Evolutionary conservation across 208 protist species (phyloP).

Genomic region (Leishmania amazonensis): DNA sequence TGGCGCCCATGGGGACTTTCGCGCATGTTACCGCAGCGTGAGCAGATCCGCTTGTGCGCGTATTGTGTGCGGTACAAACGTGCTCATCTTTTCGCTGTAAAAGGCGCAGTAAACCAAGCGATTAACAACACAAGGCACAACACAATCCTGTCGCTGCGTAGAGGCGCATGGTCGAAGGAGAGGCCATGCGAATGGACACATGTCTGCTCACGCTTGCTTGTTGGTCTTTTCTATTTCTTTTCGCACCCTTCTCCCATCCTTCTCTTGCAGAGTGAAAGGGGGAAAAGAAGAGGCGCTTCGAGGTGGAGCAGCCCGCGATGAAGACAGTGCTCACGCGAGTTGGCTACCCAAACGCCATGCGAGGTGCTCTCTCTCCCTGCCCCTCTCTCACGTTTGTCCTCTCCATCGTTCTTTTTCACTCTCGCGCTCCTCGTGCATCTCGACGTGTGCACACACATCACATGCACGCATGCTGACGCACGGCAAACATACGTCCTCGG

Average conservation of each 20-base stretch:
- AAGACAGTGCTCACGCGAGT: background rate
- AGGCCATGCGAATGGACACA: background rate
- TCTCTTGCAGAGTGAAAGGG: background rate
- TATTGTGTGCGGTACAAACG: background rate
- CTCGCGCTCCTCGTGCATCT: background rate
- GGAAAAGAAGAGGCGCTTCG: background rate
- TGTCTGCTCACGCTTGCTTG: background rate
- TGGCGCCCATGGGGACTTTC: background rate
- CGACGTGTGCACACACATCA: background rate
- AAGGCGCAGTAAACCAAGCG: background rate
- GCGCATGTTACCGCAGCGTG: background rate
- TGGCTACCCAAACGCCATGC: background rate
- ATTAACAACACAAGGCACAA: too few species aligned
- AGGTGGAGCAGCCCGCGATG: too few species aligned
- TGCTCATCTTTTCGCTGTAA: background rate
- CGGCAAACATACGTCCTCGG: background rate
- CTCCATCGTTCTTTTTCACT: background rate
- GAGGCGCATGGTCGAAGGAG: background rate
- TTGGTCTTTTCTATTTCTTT: background rate
- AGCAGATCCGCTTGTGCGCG: background rate
- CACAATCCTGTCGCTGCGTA: background rate
- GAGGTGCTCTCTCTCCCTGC: background rate
- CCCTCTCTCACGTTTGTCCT: background rate
- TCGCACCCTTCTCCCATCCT: background rate
- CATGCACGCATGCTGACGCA: background rate